Percentiles rank a stretch among this genome's conserved stretches.
Evolutionary conservation across 2,329 filamentous ascomycete genomes (phyloP).

Genomic region (Gremmenia infestans): DNA sequence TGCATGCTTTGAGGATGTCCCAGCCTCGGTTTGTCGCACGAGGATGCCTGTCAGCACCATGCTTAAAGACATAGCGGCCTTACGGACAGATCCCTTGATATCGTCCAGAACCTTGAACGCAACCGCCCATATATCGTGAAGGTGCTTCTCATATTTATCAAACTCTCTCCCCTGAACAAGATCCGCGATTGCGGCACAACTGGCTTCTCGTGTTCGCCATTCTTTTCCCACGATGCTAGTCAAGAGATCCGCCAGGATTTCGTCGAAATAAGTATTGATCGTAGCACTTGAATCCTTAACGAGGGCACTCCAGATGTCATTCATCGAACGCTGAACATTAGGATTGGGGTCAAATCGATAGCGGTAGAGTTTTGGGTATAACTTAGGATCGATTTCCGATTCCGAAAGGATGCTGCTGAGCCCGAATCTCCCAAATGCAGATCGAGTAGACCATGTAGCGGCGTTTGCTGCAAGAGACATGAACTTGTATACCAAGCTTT

Average conservation of each 20-base stretch:
- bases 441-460: slow-evolving; percentile 94
- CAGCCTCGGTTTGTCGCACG: slow-evolving; percentile 78
- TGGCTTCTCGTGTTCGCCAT: slow-evolving; percentile 90
- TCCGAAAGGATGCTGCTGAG: slow-evolving; percentile 88
- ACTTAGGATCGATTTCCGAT: slow-evolving; percentile 81
- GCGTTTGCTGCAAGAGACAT: slow-evolving; percentile 97
- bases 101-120: slow-evolving; percentile 92
- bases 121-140: slow-evolving; percentile 77
- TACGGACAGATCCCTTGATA: slow-evolving; percentile 85
- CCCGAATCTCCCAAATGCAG: slow-evolving; percentile 90
- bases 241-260: slow-evolving; percentile 82
- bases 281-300: slow-evolving; percentile 79
- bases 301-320: slow-evolving; percentile 94
- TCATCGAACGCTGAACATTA: slow-evolving; percentile 93
- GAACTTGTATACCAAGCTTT: slow-evolving; percentile 94
- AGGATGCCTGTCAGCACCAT: slow-evolving; percentile 79
- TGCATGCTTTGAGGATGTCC: slow-evolving; percentile 64
- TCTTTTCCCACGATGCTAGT: slow-evolving; percentile 83
- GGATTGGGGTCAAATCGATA: slow-evolving; percentile 94
- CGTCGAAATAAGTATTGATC: slow-evolving; percentile 77
- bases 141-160: slow-evolving; percentile 74
- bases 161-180: slow-evolving; percentile 77
- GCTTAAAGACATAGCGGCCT: slow-evolving; percentile 75
- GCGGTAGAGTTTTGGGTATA: slow-evolving; percentile 91
- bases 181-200: slow-evolving; percentile 84